These are phyloP conservation scores for Ocimum tenuiflorum DNA, from an alignment of 257 asterid species.

Conservation along the genomic window DNA sequence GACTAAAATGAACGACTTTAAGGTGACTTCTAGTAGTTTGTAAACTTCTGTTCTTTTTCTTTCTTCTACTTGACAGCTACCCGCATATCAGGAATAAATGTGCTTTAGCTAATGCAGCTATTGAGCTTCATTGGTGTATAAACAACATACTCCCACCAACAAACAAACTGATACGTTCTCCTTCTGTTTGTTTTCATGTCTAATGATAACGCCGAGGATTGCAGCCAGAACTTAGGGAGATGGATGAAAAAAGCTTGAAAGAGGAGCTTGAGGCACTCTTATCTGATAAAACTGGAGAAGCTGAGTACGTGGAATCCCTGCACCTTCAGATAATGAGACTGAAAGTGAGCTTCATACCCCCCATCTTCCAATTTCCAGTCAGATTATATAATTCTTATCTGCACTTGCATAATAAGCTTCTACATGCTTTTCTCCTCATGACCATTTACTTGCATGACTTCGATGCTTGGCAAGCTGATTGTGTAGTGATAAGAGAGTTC, in stretches of 20 bases:
- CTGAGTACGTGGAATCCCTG: constrained; percentile 62
- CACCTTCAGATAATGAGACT: constrained; percentile 59
- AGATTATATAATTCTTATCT: not conserved
- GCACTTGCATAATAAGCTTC: not conserved
- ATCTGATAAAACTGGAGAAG: constrained; percentile 67
- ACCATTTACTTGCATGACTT: not conserved
- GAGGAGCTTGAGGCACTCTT: constrained; percentile 66
- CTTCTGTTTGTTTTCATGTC: not conserved
- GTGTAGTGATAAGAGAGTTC: constrained; percentile 1
- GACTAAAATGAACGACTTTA: constrained; percentile 39
- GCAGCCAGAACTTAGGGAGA: constrained; percentile 58
- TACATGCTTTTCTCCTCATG: not conserved
- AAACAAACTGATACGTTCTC: not conserved
- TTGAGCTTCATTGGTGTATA: not conserved
- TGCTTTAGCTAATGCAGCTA: not conserved
- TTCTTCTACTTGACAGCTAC: not conserved
- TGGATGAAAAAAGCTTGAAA: constrained; percentile 50
- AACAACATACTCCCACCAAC: not conserved
- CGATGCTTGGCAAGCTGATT: not conserved
- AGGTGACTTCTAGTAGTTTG: constrained; percentile 36
- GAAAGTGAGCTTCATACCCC: constrained; percentile 40
- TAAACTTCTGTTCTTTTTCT: not conserved
- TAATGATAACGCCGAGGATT: constrained; percentile 18
- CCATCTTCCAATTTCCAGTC: constrained; percentile 8
- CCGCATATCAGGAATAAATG: constrained; percentile 6